Conservation (phyloP, 805 yeast species). For the Pichia phayaonensis region DNA sequence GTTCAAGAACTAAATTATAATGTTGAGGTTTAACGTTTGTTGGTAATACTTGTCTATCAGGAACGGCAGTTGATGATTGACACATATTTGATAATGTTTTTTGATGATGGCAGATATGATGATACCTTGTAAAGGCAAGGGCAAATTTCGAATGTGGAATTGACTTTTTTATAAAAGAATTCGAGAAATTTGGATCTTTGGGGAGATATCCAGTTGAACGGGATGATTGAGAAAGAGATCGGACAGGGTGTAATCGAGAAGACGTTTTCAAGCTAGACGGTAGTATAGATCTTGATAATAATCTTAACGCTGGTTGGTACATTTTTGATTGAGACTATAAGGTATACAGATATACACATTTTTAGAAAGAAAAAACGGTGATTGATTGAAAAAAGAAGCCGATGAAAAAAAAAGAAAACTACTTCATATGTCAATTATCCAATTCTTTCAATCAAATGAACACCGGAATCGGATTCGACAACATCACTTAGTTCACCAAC, state of each 20-base stretch:
- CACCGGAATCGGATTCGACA: slow-evolving; percentile 86
- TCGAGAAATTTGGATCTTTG: neutral
- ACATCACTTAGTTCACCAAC: slow-evolving; percentile 79
- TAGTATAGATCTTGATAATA: neutral
- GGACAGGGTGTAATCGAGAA: neutral
- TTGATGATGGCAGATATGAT: slow-evolving; percentile 3
- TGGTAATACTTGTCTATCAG: slow-evolving; percentile 28
- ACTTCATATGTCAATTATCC: slow-evolving; percentile 39
- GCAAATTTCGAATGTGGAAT: neutral
- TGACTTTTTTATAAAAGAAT: neutral
- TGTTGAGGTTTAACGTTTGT: slow-evolving; percentile 64
- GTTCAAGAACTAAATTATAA: slow-evolving; percentile 53
- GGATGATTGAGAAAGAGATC: neutral
- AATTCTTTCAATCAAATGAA: slow-evolving; percentile 80
- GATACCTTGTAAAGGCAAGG: neutral
- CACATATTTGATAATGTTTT: slow-evolving; percentile 3
- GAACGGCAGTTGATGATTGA: neutral
- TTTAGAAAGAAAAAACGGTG: neutral
- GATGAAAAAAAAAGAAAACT: neutral
- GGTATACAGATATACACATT: too few relatives aligned
- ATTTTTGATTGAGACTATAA: neutral
- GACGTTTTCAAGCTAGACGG: neutral
- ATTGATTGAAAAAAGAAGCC: neutral
- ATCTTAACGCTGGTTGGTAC: neutral
- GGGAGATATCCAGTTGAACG: neutral